A percentile compares a stretch with the other conserved stretches of the same genome.
Conservation (phyloP, 2,329 filamentous ascomycete species). For the Fusarium coffeatum region DNA sequence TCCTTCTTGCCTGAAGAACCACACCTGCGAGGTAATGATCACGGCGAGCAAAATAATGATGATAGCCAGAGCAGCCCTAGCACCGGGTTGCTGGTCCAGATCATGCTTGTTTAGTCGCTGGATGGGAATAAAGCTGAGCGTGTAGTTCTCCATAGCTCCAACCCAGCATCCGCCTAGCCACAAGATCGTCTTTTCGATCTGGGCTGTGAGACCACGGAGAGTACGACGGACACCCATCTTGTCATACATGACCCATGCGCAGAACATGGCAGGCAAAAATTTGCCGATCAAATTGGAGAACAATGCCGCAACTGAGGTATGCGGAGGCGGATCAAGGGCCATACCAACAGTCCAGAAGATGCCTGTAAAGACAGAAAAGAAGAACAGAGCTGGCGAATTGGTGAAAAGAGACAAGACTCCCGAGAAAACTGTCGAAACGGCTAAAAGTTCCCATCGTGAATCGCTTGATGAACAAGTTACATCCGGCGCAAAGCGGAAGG, state of each 20-base stretch:
- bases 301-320: slow-evolving; percentile 74
- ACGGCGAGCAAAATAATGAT: slow-evolving; percentile 77
- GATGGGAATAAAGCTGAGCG: slow-evolving; percentile 93
- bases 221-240: slow-evolving; percentile 82
- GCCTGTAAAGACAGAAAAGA: slow-evolving; percentile 83
- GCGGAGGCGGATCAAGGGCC: slow-evolving; percentile 84
- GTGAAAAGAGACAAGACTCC: slow-evolving; percentile 84
- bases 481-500: slow-evolving; percentile 78
- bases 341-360: slow-evolving; percentile 92
- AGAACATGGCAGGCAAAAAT: slow-evolving; percentile 88
- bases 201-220: slow-evolving; percentile 78
- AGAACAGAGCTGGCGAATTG: slow-evolving; percentile 81
- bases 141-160: slow-evolving; percentile 93
- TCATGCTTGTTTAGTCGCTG: slow-evolving; percentile 92
- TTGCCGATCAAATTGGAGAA: slow-evolving; percentile 83
- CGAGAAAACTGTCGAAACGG: slow-evolving; percentile 83
- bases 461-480: slow-evolving; percentile 78
- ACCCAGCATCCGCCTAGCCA: slow-evolving; percentile 94
- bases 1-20: slow-evolving; percentile 86
- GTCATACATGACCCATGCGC: slow-evolving; percentile 87
- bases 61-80: slow-evolving; percentile 81
- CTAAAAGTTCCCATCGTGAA: slow-evolving; percentile 85
- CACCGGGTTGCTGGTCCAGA: slow-evolving; percentile 88
- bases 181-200: slow-evolving; percentile 88
- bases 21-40: slow-evolving; percentile 81